Conservation (phyloP, 768 basidiomycete genomes). For the Kwoniella bestiolae region DNA sequence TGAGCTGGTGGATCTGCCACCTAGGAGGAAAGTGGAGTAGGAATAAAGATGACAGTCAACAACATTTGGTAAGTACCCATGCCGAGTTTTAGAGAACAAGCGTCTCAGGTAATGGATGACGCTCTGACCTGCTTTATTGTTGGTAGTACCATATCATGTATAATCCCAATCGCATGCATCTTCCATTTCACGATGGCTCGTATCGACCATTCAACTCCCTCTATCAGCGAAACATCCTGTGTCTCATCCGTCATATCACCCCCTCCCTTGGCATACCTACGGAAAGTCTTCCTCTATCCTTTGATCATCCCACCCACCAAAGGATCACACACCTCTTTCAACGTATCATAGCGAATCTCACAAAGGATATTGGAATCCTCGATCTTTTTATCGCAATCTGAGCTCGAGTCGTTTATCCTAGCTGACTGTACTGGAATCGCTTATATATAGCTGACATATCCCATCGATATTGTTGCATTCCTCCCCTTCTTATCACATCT, state of each 20-base stretch:
- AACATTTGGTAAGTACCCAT: neutral
- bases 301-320: neutral
- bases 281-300: neutral
- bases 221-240: neutral
- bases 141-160: too few relatives aligned
- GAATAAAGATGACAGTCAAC: neutral
- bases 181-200: too few relatives aligned
- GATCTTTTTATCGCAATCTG: neutral
- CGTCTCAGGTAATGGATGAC: too few relatives aligned
- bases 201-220: too few relatives aligned
- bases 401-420: neutral
- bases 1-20: constrained; percentile 32
- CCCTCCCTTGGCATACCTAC: neutral
- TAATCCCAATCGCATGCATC: too few relatives aligned
- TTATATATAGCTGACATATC: neutral
- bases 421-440: neutral
- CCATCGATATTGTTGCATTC: neutral
- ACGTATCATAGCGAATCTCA: neutral
- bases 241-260: neutral
- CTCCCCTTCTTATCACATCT: too few relatives aligned
- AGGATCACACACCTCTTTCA: neutral
- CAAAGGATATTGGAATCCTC: neutral
- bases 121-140: too few relatives aligned
- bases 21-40: constrained; percentile 33
- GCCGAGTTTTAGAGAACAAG: too few relatives aligned